Conservation (phyloP, 1,139 yeast species). For the Debaryomyces fabryi region DNA sequence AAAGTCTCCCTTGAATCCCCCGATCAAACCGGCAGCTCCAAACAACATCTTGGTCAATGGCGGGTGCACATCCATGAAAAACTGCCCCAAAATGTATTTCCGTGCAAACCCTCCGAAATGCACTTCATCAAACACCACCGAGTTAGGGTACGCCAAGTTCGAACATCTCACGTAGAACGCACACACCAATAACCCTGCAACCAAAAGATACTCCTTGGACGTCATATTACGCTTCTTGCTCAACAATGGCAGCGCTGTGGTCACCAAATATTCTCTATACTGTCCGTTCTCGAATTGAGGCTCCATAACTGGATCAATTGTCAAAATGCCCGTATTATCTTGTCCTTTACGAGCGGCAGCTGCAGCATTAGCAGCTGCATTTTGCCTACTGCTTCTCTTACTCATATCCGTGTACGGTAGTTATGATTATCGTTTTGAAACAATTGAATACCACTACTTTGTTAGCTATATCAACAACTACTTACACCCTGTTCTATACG, state of each 20-base stretch:
- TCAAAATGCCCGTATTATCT: background rate
- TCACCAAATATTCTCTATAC: constrained; percentile 31
- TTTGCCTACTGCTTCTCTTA: constrained; percentile 7
- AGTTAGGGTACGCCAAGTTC: constrained; percentile 31
- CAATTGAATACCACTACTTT: background rate
- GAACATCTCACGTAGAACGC: constrained; percentile 52
- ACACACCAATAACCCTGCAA: constrained; percentile 54
- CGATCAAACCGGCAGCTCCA: constrained; percentile 73
- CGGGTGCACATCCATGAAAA: constrained; percentile 93
- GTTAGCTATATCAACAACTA: background rate
- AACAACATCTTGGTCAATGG: constrained; percentile 88
- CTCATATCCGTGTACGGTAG: constrained; percentile 7
- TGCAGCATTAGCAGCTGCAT: constrained; percentile 1
- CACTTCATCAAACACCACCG: constrained; percentile 43
- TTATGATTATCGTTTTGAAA: background rate
- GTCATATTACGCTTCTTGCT: constrained; percentile 26
- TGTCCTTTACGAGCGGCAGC: constrained; percentile 2
- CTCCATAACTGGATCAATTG: constrained; percentile 31
- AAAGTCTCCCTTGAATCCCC: constrained; percentile 80
- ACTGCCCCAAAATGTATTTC: constrained; percentile 69
- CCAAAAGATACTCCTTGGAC: constrained; percentile 29
- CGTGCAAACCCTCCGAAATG: constrained; percentile 76
- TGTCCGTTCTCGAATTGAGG: constrained; percentile 30
- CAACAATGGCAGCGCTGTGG: constrained; percentile 25
- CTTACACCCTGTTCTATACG: constrained; percentile 9